phyloP scores from a whole-genome alignment of 179 eudicot genomes.

The Camellia oleifera region DNA sequence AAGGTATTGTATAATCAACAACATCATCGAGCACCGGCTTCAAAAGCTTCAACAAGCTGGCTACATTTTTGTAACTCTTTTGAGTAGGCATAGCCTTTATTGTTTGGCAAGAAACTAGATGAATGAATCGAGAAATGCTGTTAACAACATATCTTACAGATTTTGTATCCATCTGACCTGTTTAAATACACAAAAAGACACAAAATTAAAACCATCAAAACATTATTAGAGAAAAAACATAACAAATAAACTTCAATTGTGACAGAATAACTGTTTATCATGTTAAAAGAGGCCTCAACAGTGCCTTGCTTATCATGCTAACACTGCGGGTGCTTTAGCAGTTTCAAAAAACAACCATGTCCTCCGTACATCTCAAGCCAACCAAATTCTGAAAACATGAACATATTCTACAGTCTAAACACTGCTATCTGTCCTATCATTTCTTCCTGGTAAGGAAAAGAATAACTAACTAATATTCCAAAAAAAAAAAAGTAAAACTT shows the following conservation, averaged over 20 bases:
- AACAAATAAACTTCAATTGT: not conserved
- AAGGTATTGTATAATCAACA: slow-evolving; percentile 38
- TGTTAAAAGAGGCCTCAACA: not conserved
- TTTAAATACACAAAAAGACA: slow-evolving; percentile 16
- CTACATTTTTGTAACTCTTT: slow-evolving; percentile 46
- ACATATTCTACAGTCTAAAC: not conserved
- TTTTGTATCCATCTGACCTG: slow-evolving; percentile 72
- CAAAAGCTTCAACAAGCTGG: slow-evolving; percentile 61
- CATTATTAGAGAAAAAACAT: not conserved
- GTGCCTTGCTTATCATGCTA: not conserved
- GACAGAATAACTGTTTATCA: not conserved
- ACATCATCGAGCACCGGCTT: slow-evolving; percentile 70
- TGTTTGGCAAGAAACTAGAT: slow-evolving; percentile 65
- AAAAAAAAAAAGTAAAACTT: not conserved
- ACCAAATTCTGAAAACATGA: not conserved
- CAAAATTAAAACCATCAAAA: not conserved
- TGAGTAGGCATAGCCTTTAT: slow-evolving; percentile 56
- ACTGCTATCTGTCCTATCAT: not conserved
- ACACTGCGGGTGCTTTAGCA: not conserved
- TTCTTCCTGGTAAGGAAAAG: not conserved
- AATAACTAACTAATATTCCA: not conserved
- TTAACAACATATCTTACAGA: slow-evolving; percentile 63
- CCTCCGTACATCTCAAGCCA: not conserved
- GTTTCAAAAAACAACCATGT: slow-evolving; percentile 4
- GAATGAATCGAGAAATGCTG: slow-evolving; percentile 87